Conservation (phyloP, 1,139 yeast genomes). For the Geotrichum histeridarum region DNA sequence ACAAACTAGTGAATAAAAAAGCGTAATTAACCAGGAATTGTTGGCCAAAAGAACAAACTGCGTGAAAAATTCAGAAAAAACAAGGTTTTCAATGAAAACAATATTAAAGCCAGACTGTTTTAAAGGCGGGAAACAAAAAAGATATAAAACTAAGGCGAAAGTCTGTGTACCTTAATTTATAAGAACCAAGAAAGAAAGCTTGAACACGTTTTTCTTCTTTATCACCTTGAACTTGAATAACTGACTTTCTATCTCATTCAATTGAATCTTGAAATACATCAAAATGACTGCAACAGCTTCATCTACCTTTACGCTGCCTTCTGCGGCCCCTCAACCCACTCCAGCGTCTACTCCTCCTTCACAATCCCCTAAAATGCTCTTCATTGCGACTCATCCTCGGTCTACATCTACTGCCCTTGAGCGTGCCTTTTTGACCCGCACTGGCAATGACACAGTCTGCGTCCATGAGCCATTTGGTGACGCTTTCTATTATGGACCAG, state of each 20-base stretch:
- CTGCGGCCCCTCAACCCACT: not conserved
- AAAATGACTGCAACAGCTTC: not conserved
- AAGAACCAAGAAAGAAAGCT: not conserved
- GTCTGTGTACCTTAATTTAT: not conserved
- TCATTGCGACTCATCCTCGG: conserved; percentile 32
- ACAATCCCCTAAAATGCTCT: conserved; percentile 12
- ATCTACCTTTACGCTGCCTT: not conserved
- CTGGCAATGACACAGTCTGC: conserved; percentile 23
- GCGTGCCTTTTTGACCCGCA: conserved; percentile 29
- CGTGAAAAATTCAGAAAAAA: no score
- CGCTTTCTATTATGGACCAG: conserved; percentile 32
- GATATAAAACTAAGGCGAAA: not conserved
- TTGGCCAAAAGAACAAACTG: no score
- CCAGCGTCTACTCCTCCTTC: not conserved
- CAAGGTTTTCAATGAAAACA: no score
- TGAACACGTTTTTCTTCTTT: not conserved
- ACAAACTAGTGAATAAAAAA: no score
- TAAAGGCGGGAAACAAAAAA: not conserved
- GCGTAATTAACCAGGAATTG: no score
- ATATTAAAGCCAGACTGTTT: no score
- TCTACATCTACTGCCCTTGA: conserved; percentile 33
- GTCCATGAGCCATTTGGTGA: conserved; percentile 34
- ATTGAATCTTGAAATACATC: not conserved
- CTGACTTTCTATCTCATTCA: no score
- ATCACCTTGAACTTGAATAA: no score